Conservation (phyloP, 805 yeast species). For the Candida coquimbonensis region DNA sequence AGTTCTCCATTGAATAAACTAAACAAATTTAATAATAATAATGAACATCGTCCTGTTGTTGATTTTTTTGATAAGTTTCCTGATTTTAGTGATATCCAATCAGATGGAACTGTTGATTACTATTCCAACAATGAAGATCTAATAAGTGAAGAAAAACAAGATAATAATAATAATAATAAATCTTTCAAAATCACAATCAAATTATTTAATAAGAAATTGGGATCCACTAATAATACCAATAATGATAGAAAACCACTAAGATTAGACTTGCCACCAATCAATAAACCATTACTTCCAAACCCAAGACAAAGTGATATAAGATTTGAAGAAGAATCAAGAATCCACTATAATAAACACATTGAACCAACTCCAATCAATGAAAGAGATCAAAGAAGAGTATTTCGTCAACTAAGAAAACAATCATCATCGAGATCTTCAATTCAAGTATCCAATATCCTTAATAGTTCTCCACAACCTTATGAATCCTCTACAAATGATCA, state of each 20-base stretch:
- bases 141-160: too few relatives aligned
- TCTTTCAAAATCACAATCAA: too few relatives aligned
- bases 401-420: background rate
- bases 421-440: too few relatives aligned
- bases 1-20: too few relatives aligned
- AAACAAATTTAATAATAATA: too few relatives aligned
- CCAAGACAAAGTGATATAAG: slow-evolving; percentile 6
- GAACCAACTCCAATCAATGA: background rate
- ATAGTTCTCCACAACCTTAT: background rate
- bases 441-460: background rate
- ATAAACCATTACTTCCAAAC: background rate
- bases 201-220: too few relatives aligned
- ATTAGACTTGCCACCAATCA: too few relatives aligned
- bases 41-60: slow-evolving; percentile 14
- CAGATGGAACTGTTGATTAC: background rate
- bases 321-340: slow-evolving; percentile 3
- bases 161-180: too few relatives aligned
- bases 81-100: background rate
- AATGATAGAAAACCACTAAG: too few relatives aligned
- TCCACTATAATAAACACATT: slow-evolving; percentile 1
- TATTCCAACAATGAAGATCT: background rate
- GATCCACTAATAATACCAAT: too few relatives aligned
- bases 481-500: background rate
- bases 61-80: slow-evolving; percentile 5
- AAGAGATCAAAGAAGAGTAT: slow-evolving; percentile 5